phyloP scores from a whole-genome alignment of 139 green algal genomes.

The Gonium pectorale region DNA sequence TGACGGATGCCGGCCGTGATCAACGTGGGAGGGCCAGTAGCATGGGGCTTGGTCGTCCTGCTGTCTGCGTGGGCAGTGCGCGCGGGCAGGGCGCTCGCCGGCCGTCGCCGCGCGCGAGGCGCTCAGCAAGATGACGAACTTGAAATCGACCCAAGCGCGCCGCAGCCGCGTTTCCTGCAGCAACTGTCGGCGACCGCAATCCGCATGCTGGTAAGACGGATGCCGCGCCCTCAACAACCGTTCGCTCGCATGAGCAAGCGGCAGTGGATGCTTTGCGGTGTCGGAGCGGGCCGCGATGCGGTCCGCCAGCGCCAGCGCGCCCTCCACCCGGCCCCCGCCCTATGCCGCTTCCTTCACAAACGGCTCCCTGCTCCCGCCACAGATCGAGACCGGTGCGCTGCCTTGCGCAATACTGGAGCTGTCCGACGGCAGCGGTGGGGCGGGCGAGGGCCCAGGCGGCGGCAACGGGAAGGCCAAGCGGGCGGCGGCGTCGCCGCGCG shows the following conservation, averaged over 20 bases:
- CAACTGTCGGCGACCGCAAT: conserved; percentile 31
- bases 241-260: no score
- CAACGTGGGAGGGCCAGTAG: conserved; percentile 22
- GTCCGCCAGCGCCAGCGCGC: no score
- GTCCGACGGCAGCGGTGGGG: not conserved
- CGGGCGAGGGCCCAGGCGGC: no score
- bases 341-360: no score
- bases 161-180: conserved; percentile 17
- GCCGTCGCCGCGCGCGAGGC: not conserved
- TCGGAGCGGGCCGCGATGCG: no score
- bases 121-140: not conserved
- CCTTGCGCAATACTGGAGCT: conserved; percentile 30
- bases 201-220: conserved; percentile 44
- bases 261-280: no score
- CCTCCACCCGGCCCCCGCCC: no score
- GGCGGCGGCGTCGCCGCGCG: not conserved
- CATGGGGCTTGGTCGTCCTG: conserved; percentile 35
- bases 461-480: no score
- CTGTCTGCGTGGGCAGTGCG: conserved; percentile 5
- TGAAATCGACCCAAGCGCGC: not conserved
- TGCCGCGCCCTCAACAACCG: no score
- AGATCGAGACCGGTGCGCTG: conserved; percentile 28
- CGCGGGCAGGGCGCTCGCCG: not conserved
- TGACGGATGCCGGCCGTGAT: conserved; percentile 11
- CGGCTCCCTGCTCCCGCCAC: not conserved